Evolutionary conservation across 768 basidiomycete genomes (phyloP).

Genomic region (Naganishia antarctica): DNA sequence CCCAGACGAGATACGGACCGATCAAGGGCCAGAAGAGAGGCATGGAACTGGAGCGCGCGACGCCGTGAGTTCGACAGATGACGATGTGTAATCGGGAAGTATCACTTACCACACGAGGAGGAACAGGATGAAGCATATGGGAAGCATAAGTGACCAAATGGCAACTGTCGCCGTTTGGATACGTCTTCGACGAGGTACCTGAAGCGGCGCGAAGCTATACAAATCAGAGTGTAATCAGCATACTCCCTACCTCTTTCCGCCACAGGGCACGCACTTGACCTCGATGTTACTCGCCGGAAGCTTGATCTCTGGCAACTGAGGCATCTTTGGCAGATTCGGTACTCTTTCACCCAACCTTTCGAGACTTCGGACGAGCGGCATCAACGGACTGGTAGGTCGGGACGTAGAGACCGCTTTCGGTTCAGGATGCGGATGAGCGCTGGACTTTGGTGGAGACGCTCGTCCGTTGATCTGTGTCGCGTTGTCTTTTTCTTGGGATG

Average conservation of each 20-base stretch:
- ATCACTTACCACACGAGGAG: constrained; percentile 70
- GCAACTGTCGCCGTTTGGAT: constrained; percentile 87
- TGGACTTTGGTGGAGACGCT: too few relatives aligned
- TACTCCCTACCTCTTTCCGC: not conserved
- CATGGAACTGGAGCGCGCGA: constrained; percentile 60
- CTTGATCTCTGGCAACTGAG: constrained; percentile 27
- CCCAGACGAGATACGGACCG: constrained; percentile 72
- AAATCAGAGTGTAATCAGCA: not conserved
- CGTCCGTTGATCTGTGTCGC: not conserved
- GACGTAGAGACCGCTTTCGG: constrained; percentile 1
- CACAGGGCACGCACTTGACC: constrained; percentile 22
- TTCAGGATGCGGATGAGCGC: not conserved
- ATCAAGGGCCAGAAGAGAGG: constrained; percentile 84
- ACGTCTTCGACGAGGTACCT: constrained; percentile 76
- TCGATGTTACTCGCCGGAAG: constrained; percentile 27
- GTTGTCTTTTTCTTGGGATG: not conserved
- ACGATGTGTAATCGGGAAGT: not conserved
- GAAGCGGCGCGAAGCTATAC: constrained; percentile 69
- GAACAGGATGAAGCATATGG: constrained; percentile 63
- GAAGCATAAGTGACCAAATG: constrained; percentile 75
- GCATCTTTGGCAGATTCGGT: constrained; percentile 26
- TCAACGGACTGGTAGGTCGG: constrained; percentile 18
- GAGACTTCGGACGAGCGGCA: constrained; percentile 15
- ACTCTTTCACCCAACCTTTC: constrained; percentile 20
- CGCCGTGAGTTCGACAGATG: not conserved